Conservation (phyloP, 805 yeast species). For the Suhomyces tanzawaensis region DNA sequence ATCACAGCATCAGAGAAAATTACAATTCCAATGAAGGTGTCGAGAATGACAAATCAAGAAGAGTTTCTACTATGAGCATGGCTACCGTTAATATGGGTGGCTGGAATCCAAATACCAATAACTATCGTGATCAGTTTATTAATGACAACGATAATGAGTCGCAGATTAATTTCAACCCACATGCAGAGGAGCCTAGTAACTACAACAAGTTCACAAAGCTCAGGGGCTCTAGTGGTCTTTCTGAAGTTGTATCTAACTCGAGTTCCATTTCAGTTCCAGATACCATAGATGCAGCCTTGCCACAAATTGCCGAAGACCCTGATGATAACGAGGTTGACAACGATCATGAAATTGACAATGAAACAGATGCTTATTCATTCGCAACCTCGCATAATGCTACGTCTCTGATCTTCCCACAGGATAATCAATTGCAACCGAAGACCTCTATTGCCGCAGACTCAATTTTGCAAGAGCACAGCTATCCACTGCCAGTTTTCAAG, state of each 20-base stretch:
- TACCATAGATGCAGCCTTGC: conserved; percentile 37
- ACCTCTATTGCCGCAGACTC: conserved; percentile 19
- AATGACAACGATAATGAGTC: conserved; percentile 42
- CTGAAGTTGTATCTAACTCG: conserved; percentile 16
- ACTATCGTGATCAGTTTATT: conserved; percentile 48
- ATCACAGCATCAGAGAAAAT: background rate
- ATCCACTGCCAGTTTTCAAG: conserved; percentile 16
- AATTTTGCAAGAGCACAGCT: conserved; percentile 21
- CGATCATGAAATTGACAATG: conserved; percentile 5
- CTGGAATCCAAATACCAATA: conserved; percentile 60
- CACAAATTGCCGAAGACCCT: conserved; percentile 35
- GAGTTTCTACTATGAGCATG: conserved; percentile 32
- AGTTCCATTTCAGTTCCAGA: conserved; percentile 39
- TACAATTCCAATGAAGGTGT: background rate
- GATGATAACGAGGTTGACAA: conserved; percentile 18
- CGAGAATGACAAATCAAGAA: conserved; percentile 13
- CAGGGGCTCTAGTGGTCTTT: conserved; percentile 18
- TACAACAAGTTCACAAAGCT: conserved; percentile 35
- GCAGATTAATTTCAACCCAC: conserved; percentile 24
- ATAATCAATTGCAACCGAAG: background rate
- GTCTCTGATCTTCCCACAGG: background rate
- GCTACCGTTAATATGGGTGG: conserved; percentile 46
- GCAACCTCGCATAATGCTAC: background rate
- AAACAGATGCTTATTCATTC: conserved; percentile 2
- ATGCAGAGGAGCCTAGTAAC: conserved; percentile 17